Conservation (phyloP, 2,329 filamentous ascomycete species). For the Calonectria naviculata region DNA sequence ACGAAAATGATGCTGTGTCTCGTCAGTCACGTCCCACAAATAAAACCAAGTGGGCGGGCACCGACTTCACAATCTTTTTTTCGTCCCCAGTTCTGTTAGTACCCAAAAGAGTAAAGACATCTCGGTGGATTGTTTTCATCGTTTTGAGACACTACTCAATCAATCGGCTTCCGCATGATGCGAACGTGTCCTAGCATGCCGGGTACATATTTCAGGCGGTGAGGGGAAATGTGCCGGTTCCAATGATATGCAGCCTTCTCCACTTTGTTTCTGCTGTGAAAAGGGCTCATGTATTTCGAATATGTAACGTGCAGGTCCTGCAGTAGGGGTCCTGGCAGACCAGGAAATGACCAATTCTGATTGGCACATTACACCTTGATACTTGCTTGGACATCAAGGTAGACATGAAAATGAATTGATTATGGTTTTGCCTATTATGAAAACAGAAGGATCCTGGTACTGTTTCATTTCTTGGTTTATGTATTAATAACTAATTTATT, state of each 20-base stretch:
- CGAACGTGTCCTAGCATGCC: background rate
- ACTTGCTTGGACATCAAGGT: background rate
- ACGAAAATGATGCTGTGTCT: constrained; percentile 46
- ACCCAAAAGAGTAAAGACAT: background rate
- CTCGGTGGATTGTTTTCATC: background rate
- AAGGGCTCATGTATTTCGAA: background rate
- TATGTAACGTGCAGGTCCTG: background rate
- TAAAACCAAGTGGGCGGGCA: background rate
- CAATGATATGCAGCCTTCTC: background rate
- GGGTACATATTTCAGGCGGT: background rate
- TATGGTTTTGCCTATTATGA: too few relatives aligned
- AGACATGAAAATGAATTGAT: background rate
- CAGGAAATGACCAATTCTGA: background rate
- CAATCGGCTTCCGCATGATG: background rate
- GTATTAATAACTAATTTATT: too few relatives aligned
- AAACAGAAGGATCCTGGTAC: too few relatives aligned
- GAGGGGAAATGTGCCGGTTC: background rate
- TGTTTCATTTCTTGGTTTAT: too few relatives aligned
- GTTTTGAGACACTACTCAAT: background rate
- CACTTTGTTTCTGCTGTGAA: background rate
- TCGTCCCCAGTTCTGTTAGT: background rate
- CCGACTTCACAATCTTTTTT: background rate
- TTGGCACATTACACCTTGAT: background rate
- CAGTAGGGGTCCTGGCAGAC: background rate
- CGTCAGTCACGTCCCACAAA: background rate